Evolutionary conservation across 2,329 filamentous ascomycete genomes (phyloP), one percentile per base, ranked within the genome.

Genomic region (Colletotrichum lentis): DNA sequence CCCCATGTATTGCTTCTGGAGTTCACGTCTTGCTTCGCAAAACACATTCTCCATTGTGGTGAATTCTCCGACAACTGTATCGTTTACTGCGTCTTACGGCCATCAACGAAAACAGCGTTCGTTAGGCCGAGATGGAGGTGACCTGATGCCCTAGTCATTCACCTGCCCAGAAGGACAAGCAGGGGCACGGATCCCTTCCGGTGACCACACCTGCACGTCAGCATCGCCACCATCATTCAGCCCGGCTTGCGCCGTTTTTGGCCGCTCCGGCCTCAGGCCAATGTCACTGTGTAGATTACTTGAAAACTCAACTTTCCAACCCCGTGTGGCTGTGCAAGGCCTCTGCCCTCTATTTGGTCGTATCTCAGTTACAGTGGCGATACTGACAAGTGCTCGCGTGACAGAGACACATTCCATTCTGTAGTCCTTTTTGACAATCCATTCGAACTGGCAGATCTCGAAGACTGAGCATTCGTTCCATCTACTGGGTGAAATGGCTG

Each of bases 261-360:
- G 62, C 62, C 37, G 46, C 55, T 31, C 37, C 56, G 27, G 8
- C 27, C 7, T 31, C 27, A 31, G 8, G 8, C 2, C 27, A 31
- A 31, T 31, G 27, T 0, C 27, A 31, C 7, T 31, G 27, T 31
- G 27, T 8, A 31, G 27, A 8, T 7, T 31, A 31, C 27, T 24
- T 31, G 2, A 31, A 31, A 31, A 10, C 27, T 8, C 8, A 31
- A 31, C 27, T 2, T 24, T 49, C 20, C 20, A 43, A 49, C 35
- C 47, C 64, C 53, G 64, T 41, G 61, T 67, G 64, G 61, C 64
- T 67, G 60, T 67, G 64, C 64, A 54, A 64, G 61, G 54, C 27
- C 27, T 8, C 27, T 7, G 27, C 27, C 27, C 27, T 31, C 20
- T 41, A 18, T 39, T n/a, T 35, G 16, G 14, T 47, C 31, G n/a